These are phyloP conservation scores for Xylaria sp. DNA, from an alignment of 2,329 filamentous ascomycete species.

Conservation along the genomic window DNA sequence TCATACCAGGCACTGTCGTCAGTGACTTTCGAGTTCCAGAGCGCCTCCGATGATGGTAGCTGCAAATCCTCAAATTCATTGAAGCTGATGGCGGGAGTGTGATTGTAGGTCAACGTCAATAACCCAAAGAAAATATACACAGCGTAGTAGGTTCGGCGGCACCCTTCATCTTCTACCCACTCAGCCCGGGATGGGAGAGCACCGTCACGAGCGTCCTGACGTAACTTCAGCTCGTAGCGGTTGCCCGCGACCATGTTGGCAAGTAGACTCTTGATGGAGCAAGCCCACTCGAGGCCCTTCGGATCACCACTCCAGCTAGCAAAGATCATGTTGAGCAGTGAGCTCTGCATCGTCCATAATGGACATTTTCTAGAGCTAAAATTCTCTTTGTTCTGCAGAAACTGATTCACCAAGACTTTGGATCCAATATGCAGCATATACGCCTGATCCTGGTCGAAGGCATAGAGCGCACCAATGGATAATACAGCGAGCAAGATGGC, in stretches of 20 bases:
- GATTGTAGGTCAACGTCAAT: constrained; percentile 94
- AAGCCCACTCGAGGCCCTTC: constrained; percentile 97
- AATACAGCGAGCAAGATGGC: constrained; percentile 88
- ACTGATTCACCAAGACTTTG: constrained; percentile 96
- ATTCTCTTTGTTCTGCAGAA: constrained; percentile 97
- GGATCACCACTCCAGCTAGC: constrained; percentile 99
- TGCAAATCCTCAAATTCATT: constrained; percentile 96
- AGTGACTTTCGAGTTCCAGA: constrained; percentile 87
- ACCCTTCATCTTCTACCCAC: constrained; percentile 97
- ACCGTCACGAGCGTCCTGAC: constrained; percentile 85
- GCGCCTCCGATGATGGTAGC: constrained; percentile 89
- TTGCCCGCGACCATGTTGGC: constrained; percentile 99
- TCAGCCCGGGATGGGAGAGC: constrained; percentile 81
- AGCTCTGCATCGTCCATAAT: constrained; percentile 98
- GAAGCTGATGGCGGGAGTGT: constrained; percentile 97
- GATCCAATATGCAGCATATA: constrained; percentile 98
- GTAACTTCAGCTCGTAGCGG: constrained; percentile 93
- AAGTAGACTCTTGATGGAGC: constrained; percentile 96
- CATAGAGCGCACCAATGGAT: constrained; percentile 95
- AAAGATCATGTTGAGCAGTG: constrained; percentile 97
- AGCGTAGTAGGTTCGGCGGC: constrained; percentile 95
- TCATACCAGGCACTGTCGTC: constrained; percentile 90
- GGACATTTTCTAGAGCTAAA: constrained; percentile 98
- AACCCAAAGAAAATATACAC: constrained; percentile 99
- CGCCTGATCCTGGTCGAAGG: constrained; percentile 95